Base-by-base conservation (phyloP, 768 basidiomycete species). In the Stropharia rugosoannulata region DNA sequence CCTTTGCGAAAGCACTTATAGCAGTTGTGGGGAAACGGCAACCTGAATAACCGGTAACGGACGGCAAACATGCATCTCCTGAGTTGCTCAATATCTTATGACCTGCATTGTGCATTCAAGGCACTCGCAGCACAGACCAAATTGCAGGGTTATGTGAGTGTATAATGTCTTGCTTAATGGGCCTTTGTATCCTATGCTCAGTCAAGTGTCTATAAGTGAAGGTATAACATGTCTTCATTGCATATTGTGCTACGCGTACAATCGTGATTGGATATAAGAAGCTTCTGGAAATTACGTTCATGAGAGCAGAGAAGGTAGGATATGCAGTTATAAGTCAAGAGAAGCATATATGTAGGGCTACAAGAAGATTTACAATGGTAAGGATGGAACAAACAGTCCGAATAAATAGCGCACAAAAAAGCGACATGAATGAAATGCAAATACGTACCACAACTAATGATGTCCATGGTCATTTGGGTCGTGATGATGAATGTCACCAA, bases 401-500 rank as follows among this genome's bases (percentile, higher is more conserved):
- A 46, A 51, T 57, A 51, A 54, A 55, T 48, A 45, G 29, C 37
- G 40, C 41, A 47, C 42, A 51, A 49, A 54, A 50, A 48, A 39
- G 35, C 39, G 32, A 29, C 19, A 37, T n/a, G 42, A 40, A 48
- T 41, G 54, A 51, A 49, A 39, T 44, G 19, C 36, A 42, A 18
- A 47, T 48, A 51, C 25, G 54, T 37, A 54, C 43, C 50, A 36
- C 9, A 52, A 11, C 42, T 52, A 52, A 35, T 44, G 51, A 36
- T 44, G 51, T 32, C 66, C 63, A n/a, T 58, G 56, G 51, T 75
- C 72, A 16, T 71, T 71, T 54, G 71, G 60, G 37, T 80, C 77
- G 57, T 72, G 62, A 38, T 72, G 62, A 38, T 69, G 59, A 38
- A 68, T 62, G 58, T 81, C 80, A 58, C 75, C 75, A 60, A 82